A percentile compares a stretch with the other conserved stretches of the same genome.
These are phyloP conservation scores for Colletotrichum viniferum DNA, from an alignment of 2,329 filamentous ascomycete species.

Conservation along the genomic window DNA sequence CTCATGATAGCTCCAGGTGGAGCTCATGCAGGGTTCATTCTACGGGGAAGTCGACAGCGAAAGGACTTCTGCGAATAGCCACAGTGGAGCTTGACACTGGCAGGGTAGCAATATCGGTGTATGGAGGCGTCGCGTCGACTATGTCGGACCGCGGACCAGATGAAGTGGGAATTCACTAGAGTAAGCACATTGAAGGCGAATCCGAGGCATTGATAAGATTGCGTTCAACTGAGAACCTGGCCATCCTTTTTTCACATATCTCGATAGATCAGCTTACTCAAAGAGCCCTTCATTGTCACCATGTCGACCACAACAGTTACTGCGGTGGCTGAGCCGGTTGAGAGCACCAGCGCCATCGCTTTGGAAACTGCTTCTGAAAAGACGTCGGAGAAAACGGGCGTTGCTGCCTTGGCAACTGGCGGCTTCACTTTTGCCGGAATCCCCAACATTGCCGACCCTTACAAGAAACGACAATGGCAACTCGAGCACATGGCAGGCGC, in stretches of 20 bases:
- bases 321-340: not conserved
- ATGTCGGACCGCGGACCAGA: not conserved
- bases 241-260: not conserved
- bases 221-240: not conserved
- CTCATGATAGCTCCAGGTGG: not conserved
- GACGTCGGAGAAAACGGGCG: not conserved
- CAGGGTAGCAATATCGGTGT: not conserved
- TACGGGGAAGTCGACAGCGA: not conserved
- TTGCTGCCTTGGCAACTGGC: conserved; percentile 23
- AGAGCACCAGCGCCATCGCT: not conserved
- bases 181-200: not conserved
- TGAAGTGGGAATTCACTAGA: not conserved
- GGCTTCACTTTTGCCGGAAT: conserved; percentile 51
- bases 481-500: conserved; percentile 47
- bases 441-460: conserved; percentile 54
- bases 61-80: not conserved
- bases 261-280: not conserved
- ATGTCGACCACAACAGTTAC: not conserved
- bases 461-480: conserved; percentile 35
- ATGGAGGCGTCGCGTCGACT: not conserved
- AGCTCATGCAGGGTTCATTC: not conserved
- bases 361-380: not conserved
- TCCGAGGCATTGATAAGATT: not conserved
- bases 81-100: not conserved
- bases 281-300: not conserved